Evolutionary conservation across 345 rosid genomes (phyloP).

Genomic region (Euphorbia lathyris): DNA sequence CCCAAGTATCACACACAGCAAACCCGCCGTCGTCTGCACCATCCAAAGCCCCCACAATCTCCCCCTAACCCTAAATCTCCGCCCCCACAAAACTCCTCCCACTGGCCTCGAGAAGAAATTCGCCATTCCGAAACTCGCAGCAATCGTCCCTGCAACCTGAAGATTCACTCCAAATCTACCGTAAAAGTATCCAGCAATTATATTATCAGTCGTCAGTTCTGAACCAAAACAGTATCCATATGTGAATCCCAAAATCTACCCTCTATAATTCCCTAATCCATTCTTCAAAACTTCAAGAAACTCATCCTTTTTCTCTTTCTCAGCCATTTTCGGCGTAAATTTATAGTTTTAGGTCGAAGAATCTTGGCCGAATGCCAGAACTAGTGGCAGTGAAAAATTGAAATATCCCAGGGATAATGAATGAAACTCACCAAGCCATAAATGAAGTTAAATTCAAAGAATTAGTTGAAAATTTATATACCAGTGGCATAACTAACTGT

Average conservation of each 20-base stretch:
- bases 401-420: constrained; percentile 55
- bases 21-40: constrained; percentile 63
- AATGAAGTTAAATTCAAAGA: constrained; percentile 24
- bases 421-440: constrained; percentile 63
- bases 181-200: constrained; percentile 71
- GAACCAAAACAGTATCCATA: constrained; percentile 70
- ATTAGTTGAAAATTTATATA: constrained; percentile 31
- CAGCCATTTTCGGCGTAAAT: constrained; percentile 1
- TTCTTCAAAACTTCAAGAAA: constrained; percentile 34
- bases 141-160: constrained; percentile 67
- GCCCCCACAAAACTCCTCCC: constrained; percentile 68
- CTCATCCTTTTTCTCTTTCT: constrained; percentile 18
- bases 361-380: constrained; percentile 58
- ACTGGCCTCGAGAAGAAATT: constrained; percentile 63
- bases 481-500: constrained; percentile 70
- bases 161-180: constrained; percentile 62
- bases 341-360: constrained; percentile 41
- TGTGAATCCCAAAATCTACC: constrained; percentile 61
- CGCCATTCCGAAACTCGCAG: constrained; percentile 58
- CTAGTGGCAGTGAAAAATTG: constrained; percentile 54
- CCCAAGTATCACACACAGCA: constrained; percentile 61
- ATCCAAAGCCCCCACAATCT: constrained; percentile 80
- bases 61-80: constrained; percentile 67
- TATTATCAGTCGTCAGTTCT: constrained; percentile 68
- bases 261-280: constrained; percentile 69